Evolutionary conservation across 768 basidiomycete genomes (phyloP).

Genomic region (Flagelloscypha sp.): DNA sequence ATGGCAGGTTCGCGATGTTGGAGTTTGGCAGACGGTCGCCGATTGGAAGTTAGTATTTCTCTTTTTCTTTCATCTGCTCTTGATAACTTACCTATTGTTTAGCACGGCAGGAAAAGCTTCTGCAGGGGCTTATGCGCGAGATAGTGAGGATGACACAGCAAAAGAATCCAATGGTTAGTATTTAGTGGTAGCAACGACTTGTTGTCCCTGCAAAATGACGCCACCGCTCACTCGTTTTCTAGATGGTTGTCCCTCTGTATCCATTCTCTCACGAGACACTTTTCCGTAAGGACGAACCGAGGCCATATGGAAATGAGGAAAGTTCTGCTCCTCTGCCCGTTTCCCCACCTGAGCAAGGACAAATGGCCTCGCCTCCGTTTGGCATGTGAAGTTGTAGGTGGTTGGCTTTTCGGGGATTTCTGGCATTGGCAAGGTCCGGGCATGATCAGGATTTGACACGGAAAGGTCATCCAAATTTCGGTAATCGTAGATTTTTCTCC

Average conservation of each 20-base stretch:
- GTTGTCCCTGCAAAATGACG: too few species aligned
- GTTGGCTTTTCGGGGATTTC: too few species aligned
- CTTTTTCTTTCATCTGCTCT: not conserved
- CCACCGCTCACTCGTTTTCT: too few species aligned
- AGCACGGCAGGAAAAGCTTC: conserved; percentile 78
- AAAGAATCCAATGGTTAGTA: too few species aligned
- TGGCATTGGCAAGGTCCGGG: too few species aligned
- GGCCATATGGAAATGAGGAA: conserved; percentile 22
- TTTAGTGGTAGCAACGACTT: too few species aligned
- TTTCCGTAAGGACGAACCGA: conserved; percentile 42
- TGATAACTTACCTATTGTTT: conserved; percentile 10
- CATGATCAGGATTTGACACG: conserved; percentile 1
- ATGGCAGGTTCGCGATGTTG: conserved; percentile 69
- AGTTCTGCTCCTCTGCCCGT: conserved; percentile 29
- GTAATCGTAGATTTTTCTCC: too few species aligned
- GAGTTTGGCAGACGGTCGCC: conserved; percentile 73
- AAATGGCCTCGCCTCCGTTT: conserved; percentile 12
- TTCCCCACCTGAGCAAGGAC: conserved; percentile 27
- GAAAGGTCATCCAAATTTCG: too few species aligned
- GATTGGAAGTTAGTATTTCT: conserved; percentile 59
- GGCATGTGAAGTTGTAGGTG: conserved; percentile 18
- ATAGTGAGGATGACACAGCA: conserved; percentile 78
- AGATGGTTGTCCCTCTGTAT: conserved; percentile 74
- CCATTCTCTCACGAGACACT: conserved; percentile 67
- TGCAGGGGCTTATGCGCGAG: conserved; percentile 79